Percentiles rank a stretch among this genome's conserved stretches.
These are phyloP conservation scores for Candida easanensis DNA, from an alignment of 805 yeast species.

Conservation along the genomic window DNA sequence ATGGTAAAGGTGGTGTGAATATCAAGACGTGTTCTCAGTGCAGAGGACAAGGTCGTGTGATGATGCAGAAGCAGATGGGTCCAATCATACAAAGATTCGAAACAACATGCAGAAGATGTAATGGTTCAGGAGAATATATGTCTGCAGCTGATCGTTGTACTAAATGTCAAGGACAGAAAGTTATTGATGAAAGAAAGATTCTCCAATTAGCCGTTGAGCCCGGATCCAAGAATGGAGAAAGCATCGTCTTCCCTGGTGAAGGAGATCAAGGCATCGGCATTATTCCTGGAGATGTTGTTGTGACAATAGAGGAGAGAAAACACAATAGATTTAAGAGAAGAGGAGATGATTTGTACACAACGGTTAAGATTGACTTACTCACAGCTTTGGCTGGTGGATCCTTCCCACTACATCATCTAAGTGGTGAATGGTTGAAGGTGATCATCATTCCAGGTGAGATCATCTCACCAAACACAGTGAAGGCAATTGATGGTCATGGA, in stretches of 20 bases:
- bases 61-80: constrained; percentile 42
- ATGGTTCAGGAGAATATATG: constrained; percentile 38
- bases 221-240: constrained; percentile 53
- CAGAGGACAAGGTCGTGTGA: constrained; percentile 40
- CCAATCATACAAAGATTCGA: constrained; percentile 41
- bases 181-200: constrained; percentile 45
- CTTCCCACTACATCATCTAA: constrained; percentile 37
- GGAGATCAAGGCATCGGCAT: constrained; percentile 62
- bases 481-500: constrained; percentile 50
- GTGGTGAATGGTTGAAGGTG: constrained; percentile 35
- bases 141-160: constrained; percentile 35
- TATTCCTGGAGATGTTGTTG: constrained; percentile 65
- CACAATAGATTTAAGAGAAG: constrained; percentile 39
- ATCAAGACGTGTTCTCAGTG: constrained; percentile 35
- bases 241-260: constrained; percentile 51
- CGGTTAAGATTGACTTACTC: constrained; percentile 44
- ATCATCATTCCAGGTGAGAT: constrained; percentile 50
- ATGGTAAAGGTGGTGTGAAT: constrained; percentile 47
- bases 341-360: constrained; percentile 43
- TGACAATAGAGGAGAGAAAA: constrained; percentile 43
- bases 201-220: constrained; percentile 52
- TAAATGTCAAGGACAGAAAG: constrained; percentile 44
- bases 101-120: constrained; percentile 44
- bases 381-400: constrained; percentile 61
- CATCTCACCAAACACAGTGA: constrained; percentile 45